A percentile compares a stretch with the other conserved stretches of the same genome.
Evolutionary conservation across 768 basidiomycete species (phyloP).

Genomic region (Tricholoma sp.): DNA sequence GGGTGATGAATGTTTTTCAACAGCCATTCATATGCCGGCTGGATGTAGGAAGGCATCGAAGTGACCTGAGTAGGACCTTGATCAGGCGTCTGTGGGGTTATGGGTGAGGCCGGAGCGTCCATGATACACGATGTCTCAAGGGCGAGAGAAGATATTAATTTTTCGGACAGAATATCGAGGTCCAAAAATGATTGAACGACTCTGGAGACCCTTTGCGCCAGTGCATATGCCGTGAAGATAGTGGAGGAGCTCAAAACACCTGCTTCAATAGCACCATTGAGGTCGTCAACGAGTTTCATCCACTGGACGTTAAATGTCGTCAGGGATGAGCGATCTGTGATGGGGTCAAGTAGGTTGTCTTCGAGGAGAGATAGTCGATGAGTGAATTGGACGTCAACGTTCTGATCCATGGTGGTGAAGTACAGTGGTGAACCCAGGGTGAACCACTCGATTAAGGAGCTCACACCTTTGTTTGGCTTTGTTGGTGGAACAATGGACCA

Average conservation of each 20-base stretch:
- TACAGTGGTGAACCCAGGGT: too few relatives aligned
- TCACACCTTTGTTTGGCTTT: too few relatives aligned
- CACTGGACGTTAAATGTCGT: conserved; percentile 9
- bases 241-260: conserved; percentile 10
- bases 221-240: conserved; percentile 1
- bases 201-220: conserved; percentile 5
- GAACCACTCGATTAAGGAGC: too few relatives aligned
- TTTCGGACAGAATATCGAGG: conserved; percentile 6
- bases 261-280: conserved; percentile 6
- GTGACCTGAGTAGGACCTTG: not conserved
- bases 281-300: conserved; percentile 6
- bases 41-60: conserved; percentile 19
- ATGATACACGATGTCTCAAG: conserved; percentile 2
- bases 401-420: too few relatives aligned
- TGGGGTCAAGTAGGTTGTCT: conserved; percentile 5
- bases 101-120: not conserved
- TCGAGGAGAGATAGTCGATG: conserved; percentile 7
- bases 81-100: too few relatives aligned
- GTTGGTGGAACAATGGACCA: too few relatives aligned
- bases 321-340: conserved; percentile 5
- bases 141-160: conserved; percentile 3
- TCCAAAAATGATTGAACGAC: conserved; percentile 4
- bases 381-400: conserved; percentile 5
- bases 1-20: conserved; percentile 44
- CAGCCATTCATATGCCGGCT: conserved; percentile 35